These are phyloP conservation scores for Platanthera zijinensis DNA, from an alignment of 106 monocot genomes.

Conservation along the genomic window DNA sequence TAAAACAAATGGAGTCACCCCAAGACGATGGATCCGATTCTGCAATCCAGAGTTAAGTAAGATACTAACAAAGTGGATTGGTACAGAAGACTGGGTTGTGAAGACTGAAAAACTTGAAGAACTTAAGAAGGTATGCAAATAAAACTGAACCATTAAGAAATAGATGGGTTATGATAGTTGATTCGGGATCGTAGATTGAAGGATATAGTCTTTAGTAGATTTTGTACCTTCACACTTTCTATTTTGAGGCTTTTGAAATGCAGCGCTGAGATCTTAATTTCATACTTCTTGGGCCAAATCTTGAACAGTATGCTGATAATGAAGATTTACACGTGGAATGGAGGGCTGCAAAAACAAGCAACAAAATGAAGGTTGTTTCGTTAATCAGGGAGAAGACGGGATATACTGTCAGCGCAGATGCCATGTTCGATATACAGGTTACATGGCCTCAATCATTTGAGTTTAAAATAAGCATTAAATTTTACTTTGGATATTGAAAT, in stretches of 20 bases:
- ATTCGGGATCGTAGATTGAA: background rate
- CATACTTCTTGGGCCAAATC: background rate
- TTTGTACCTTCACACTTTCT: background rate
- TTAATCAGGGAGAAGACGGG: conserved; percentile 85
- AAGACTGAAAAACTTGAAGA: conserved; percentile 72
- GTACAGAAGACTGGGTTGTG: conserved; percentile 84
- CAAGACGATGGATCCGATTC: conserved; percentile 89
- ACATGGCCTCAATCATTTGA: background rate
- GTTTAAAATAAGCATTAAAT: background rate
- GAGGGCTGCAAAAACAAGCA: conserved; percentile 69
- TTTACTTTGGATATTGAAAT: conserved; percentile 1
- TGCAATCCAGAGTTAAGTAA: conserved; percentile 90
- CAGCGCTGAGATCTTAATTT: background rate
- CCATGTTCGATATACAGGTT: conserved; percentile 99
- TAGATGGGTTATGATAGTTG: background rate
- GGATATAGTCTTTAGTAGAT: background rate
- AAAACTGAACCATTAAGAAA: background rate
- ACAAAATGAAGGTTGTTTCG: conserved; percentile 82
- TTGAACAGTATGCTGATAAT: conserved; percentile 74
- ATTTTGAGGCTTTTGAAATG: background rate
- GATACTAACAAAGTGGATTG: conserved; percentile 85
- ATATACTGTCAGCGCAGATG: conserved; percentile 85
- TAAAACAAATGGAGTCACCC: conserved; percentile 96
- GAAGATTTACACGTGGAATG: conserved; percentile 83
- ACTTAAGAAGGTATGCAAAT: conserved; percentile 62